Conservation (phyloP, 306 rosid genomes). For the Dalbergia cochinchinensis region DNA sequence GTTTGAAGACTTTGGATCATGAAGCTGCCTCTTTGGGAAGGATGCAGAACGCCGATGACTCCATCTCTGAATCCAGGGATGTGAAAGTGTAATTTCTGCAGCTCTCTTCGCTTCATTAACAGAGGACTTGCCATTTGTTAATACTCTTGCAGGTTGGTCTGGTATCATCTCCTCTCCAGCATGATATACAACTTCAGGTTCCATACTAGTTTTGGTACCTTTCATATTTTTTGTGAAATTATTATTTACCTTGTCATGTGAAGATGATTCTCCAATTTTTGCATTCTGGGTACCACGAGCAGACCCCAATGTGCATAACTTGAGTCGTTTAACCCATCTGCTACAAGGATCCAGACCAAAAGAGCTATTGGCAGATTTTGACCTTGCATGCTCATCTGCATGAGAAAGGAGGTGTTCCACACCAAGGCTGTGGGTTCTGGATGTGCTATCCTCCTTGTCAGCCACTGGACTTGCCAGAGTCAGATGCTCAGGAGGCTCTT, state of each 20-base stretch:
- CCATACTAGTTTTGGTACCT: conserved; percentile 50
- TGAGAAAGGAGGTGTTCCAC: conserved; percentile 70
- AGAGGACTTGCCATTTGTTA: conserved; percentile 47
- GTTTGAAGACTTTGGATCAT: conserved; percentile 52
- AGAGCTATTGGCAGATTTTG: conserved; percentile 56
- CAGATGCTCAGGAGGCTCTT: conserved; percentile 57
- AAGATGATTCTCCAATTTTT: conserved; percentile 61
- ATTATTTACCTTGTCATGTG: conserved; percentile 52
- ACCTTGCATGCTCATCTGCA: conserved; percentile 54
- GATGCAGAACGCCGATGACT: conserved; percentile 45
- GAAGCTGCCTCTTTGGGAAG: conserved; percentile 54
- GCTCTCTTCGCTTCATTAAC: conserved; percentile 50
- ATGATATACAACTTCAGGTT: conserved; percentile 46
- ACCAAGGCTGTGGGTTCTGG: conserved; percentile 85
- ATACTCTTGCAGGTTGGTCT: conserved; percentile 40
- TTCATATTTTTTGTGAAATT: conserved; percentile 48
- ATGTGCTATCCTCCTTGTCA: conserved; percentile 74
- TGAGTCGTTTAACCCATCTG: conserved; percentile 88
- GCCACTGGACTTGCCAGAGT: conserved; percentile 54
- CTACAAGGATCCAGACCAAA: conserved; percentile 63
- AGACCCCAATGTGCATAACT: conserved; percentile 54
- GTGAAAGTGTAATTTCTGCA: conserved; percentile 63
- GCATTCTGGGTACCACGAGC: conserved; percentile 63
- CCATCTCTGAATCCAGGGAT: conserved; percentile 95
- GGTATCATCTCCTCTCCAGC: conserved; percentile 45